These are phyloP conservation scores for Ascomycota sp. DNA, from an alignment of 2,329 filamentous ascomycete genomes.

Conservation along the genomic window DNA sequence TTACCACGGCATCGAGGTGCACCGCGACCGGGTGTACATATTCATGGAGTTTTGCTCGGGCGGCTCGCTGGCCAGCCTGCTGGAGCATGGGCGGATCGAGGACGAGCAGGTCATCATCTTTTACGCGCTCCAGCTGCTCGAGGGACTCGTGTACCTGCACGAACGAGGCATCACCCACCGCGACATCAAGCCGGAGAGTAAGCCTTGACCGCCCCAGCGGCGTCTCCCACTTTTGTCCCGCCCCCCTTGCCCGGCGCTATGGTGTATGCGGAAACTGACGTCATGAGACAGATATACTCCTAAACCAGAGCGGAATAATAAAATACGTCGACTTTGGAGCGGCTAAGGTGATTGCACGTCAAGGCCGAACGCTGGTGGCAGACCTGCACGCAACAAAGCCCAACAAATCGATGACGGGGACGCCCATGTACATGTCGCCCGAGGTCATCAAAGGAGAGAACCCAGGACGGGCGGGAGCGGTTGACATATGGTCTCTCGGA, in stretches of 20 bases:
- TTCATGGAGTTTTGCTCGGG: conserved; percentile 99
- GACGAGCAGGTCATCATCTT: conserved; percentile 97
- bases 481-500: conserved; percentile 90
- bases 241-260: too few species aligned
- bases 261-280: background rate
- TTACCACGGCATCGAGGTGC: conserved; percentile 94
- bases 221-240: too few species aligned
- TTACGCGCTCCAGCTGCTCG: conserved; percentile 81
- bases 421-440: conserved; percentile 99
- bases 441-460: conserved; percentile 90
- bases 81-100: conserved; percentile 93
- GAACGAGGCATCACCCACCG: conserved; percentile 83
- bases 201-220: conserved; percentile 16
- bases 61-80: conserved; percentile 68
- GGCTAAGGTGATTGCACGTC: conserved; percentile 86
- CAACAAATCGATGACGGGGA: conserved; percentile 89
- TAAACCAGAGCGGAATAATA: conserved; percentile 94
- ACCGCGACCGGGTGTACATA: conserved; percentile 97
- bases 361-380: conserved; percentile 63
- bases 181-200: conserved; percentile 94
- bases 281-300: conserved; percentile 52
- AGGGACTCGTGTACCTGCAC: conserved; percentile 85
- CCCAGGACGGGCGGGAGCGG: conserved; percentile 60
- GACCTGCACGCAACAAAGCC: conserved; percentile 39
- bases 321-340: conserved; percentile 98